Evolutionary conservation across 2,329 filamentous ascomycete species (phyloP).

Genomic region (Teratosphaeriaceae sp.): DNA sequence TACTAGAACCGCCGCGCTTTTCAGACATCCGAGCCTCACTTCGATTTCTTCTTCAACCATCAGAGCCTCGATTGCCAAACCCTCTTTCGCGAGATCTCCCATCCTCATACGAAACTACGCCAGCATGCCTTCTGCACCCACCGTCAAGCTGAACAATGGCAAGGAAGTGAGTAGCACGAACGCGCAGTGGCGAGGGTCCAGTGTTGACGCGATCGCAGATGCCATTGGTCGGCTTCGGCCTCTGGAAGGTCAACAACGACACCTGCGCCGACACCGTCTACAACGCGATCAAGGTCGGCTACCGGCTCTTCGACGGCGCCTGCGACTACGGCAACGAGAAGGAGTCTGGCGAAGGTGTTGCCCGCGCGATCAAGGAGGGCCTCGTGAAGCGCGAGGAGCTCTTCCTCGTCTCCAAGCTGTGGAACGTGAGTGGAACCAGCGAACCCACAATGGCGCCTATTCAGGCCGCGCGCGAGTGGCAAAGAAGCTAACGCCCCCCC

Average conservation of each 20-base stretch:
- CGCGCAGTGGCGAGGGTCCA: too few species aligned
- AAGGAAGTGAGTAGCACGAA: slow-evolving; percentile 25
- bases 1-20: slow-evolving; percentile 6
- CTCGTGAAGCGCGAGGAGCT: slow-evolving; percentile 78
- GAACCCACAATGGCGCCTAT: too few species aligned
- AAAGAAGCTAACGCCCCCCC: too few species aligned
- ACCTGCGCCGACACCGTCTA: slow-evolving; percentile 71
- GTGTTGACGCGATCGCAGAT: slow-evolving; percentile 40
- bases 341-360: slow-evolving; percentile 68
- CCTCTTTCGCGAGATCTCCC: slow-evolving; percentile 3
- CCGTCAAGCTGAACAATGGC: slow-evolving; percentile 33
- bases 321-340: slow-evolving; percentile 78
- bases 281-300: slow-evolving; percentile 58
- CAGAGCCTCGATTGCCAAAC: background rate
- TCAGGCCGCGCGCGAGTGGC: too few species aligned
- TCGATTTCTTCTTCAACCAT: background rate
- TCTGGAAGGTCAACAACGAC: slow-evolving; percentile 77
- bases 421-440: slow-evolving; percentile 61
- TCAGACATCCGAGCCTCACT: background rate
- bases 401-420: slow-evolving; percentile 89
- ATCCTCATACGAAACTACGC: slow-evolving; percentile 17
- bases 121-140: slow-evolving; percentile 24
- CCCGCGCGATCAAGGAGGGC: slow-evolving; percentile 73
- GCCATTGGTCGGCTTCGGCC: slow-evolving; percentile 69
- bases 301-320: slow-evolving; percentile 55